phyloP scores from a whole-genome alignment of 2,329 filamentous ascomycete species.

The Pseudogymnoascus sp. region DNA sequence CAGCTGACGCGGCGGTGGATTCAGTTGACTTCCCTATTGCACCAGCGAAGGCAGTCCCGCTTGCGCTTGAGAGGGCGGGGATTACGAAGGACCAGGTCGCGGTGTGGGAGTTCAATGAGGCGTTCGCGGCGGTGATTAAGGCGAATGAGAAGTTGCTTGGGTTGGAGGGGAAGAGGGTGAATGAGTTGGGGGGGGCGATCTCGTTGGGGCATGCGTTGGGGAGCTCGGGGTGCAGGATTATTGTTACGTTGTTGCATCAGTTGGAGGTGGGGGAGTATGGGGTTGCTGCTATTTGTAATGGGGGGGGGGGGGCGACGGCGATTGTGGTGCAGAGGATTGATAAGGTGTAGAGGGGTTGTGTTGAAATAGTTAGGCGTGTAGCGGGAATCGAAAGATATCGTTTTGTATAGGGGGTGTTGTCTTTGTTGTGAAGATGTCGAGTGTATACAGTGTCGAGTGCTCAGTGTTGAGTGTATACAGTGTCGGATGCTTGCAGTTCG shows the following conservation, averaged over 20 bases:
- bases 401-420: background rate
- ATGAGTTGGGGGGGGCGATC: constrained; percentile 84
- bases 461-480: background rate
- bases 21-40: constrained; percentile 92
- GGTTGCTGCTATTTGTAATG: constrained; percentile 93
- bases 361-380: background rate
- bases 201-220: constrained; percentile 86
- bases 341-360: background rate
- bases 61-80: constrained; percentile 80
- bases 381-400: background rate
- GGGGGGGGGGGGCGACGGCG: constrained; percentile 84
- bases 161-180: constrained; percentile 70
- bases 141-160: constrained; percentile 90
- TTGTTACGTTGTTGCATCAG: constrained; percentile 86
- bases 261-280: constrained; percentile 86
- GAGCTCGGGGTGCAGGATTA: constrained; percentile 84
- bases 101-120: constrained; percentile 98
- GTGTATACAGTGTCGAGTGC: background rate
- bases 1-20: constrained; percentile 84
- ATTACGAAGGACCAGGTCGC: constrained; percentile 88
- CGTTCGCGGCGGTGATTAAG: constrained; percentile 91
- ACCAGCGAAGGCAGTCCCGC: constrained; percentile 82
- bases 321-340: constrained; percentile 55
- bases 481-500: background rate
- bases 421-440: background rate